These are phyloP conservation scores for Yamadazyma buinensis DNA, from an alignment of 1,139 yeast species.

Conservation along the genomic window DNA sequence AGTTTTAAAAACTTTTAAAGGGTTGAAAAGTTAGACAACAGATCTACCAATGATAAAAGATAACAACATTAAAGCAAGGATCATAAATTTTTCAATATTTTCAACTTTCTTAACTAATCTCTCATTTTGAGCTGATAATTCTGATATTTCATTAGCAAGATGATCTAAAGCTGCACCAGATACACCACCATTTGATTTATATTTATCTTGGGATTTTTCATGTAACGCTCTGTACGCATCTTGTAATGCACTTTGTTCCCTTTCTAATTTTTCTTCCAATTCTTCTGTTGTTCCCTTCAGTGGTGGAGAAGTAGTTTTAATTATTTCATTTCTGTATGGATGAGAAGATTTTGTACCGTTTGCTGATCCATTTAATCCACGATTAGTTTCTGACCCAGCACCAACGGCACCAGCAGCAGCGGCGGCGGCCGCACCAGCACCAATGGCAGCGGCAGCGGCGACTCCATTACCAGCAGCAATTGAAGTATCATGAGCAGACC, in stretches of 20 bases:
- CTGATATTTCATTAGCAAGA: slow-evolving; percentile 9
- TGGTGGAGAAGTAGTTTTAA: too few relatives aligned
- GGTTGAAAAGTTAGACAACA: too few relatives aligned
- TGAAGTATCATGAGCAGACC: slow-evolving; percentile 9
- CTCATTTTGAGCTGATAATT: slow-evolving; percentile 9
- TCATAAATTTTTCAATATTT: slow-evolving; percentile 13
- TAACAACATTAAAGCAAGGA: slow-evolving; percentile 16
- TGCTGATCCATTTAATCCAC: not conserved
- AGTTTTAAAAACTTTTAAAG: too few relatives aligned
- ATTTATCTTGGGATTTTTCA: not conserved
- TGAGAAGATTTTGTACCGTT: not conserved
- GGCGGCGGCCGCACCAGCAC: slow-evolving; percentile 3
- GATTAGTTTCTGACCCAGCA: not conserved
- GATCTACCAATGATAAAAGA: slow-evolving; percentile 16
- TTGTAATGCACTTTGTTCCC: not conserved
- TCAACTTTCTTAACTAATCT: slow-evolving; percentile 14
- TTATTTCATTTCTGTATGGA: slow-evolving; percentile 1
- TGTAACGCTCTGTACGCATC: not conserved
- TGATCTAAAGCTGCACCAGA: not conserved
- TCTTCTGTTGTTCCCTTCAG: too few relatives aligned
- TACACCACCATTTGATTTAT: not conserved
- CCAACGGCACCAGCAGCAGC: slow-evolving; percentile 1
- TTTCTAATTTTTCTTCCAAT: not conserved
- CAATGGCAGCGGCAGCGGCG: slow-evolving; percentile 9
- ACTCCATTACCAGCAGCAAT: slow-evolving; percentile 1